A percentile compares a stretch with the other conserved stretches of the same genome.
These are phyloP conservation scores for Melanomma pulvis-pyrius DNA, from an alignment of 495 filamentous ascomycete genomes.

Conservation along the genomic window DNA sequence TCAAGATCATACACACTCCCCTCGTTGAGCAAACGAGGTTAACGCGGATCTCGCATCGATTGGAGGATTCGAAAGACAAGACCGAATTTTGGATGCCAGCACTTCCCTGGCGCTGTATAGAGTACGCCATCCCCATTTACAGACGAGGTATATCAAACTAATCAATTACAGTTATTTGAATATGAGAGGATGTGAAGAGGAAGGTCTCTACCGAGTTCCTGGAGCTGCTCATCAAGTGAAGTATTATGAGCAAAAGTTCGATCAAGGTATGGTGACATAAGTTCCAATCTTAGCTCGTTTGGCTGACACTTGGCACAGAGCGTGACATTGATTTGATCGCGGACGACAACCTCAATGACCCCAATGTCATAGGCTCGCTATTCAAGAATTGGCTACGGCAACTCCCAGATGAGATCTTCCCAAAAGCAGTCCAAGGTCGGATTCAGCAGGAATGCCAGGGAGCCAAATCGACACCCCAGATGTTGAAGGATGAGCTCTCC, in stretches of 20 bases:
- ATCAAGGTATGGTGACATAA: conserved; percentile 60
- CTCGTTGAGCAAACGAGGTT: conserved; percentile 81
- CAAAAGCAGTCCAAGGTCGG: conserved; percentile 73
- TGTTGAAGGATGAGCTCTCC: conserved; percentile 86
- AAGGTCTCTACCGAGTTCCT: conserved; percentile 85
- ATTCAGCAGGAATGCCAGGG: conserved; percentile 74
- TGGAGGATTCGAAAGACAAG: conserved; percentile 84
- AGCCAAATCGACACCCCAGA: conserved; percentile 73
- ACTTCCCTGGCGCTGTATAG: conserved; percentile 87
- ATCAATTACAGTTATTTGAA: conserved; percentile 69
- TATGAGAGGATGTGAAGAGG: conserved; percentile 84
- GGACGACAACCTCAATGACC: conserved; percentile 81
- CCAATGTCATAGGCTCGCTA: conserved; percentile 90
- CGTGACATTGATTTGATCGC: conserved; percentile 83
- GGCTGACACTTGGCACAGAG: conserved; percentile 52
- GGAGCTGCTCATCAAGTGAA: conserved; percentile 82
- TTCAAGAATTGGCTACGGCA: conserved; percentile 94
- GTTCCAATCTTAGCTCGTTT: conserved; percentile 9
- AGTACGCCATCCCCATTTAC: conserved; percentile 51
- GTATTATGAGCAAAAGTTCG: conserved; percentile 84
- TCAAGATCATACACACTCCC: conserved; percentile 76
- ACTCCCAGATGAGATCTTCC: conserved; percentile 87
- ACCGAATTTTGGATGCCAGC: conserved; percentile 98
- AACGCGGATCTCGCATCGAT: conserved; percentile 80
- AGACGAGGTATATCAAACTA: conserved; percentile 13